Percentiles rank a stretch among this genome's conserved stretches.
phyloP scores from a whole-genome alignment of 225 moss, liverwort and hornwort species.

The Takakia lepidozioides region DNA sequence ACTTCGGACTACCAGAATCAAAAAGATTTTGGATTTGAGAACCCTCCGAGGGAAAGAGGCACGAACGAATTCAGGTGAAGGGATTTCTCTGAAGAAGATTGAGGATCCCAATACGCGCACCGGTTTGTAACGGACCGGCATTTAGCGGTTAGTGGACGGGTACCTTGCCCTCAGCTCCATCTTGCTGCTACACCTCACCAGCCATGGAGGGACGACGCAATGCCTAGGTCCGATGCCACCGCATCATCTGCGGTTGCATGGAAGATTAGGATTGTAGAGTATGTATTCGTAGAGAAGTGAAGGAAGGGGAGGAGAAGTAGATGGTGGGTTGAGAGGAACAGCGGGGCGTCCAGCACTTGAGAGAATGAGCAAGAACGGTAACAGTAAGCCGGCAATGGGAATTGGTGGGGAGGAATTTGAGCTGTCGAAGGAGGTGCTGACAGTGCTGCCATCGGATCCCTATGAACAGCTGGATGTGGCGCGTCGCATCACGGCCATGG shows the following conservation, averaged over 20 bases:
- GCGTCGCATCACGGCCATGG: constrained; percentile 74
- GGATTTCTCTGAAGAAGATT: no score
- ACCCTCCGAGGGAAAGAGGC: no score
- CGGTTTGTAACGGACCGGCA: no score
- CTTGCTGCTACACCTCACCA: background rate
- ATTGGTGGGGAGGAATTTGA: constrained; percentile 63
- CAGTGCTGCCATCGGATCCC: constrained; percentile 76
- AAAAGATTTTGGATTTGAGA: no score
- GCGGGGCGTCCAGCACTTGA: background rate
- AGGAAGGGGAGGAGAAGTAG: no score
- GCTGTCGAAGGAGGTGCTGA: constrained; percentile 65
- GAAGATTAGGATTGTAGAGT: background rate
- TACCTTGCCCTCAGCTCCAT: background rate
- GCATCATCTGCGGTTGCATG: background rate
- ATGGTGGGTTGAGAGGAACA: no score
- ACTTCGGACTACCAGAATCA: no score
- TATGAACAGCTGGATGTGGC: constrained; percentile 83
- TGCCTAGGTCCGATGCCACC: no score
- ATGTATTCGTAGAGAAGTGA: background rate
- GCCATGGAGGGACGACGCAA: no score
- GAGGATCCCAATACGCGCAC: no score
- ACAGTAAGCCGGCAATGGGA: no score
- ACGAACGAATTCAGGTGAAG: no score
- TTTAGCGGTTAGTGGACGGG: constrained; percentile 4
- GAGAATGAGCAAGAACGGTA: background rate